phyloP scores from a whole-genome alignment of 345 rosid genomes.

The Salix viminalis region DNA sequence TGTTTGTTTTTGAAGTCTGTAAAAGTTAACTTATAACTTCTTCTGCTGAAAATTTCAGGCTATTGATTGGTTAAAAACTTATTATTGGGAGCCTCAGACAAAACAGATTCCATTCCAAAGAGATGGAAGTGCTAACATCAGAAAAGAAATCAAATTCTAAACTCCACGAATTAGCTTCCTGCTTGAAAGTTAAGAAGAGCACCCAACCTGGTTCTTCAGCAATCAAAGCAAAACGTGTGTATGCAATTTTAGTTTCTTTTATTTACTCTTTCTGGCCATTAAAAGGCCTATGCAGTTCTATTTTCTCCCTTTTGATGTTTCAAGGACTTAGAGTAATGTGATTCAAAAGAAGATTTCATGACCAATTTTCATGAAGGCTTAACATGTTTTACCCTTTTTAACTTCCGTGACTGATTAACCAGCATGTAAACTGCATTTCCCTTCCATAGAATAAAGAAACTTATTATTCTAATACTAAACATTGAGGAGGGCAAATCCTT shows the following conservation, averaged over 20 bases:
- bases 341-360: not conserved
- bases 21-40: not conserved
- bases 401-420: not conserved
- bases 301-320: not conserved
- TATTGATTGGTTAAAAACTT: conserved; percentile 73
- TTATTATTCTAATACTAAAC: not conserved
- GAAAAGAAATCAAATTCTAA: conserved; percentile 63
- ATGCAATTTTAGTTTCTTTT: conserved; percentile 3
- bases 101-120: conserved; percentile 49
- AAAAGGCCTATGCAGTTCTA: not conserved
- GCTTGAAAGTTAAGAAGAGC: conserved; percentile 38
- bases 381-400: not conserved
- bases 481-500: not conserved
- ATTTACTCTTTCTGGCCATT: not conserved
- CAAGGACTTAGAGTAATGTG: not conserved
- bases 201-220: conserved; percentile 36
- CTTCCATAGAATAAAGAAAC: not conserved
- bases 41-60: conserved; percentile 47
- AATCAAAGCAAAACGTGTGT: conserved; percentile 43
- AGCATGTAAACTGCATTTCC: not conserved
- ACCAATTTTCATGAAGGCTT: not conserved
- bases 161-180: conserved; percentile 50
- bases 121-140: conserved; percentile 42
- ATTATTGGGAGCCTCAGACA: conserved; percentile 81
- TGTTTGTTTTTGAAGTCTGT: not conserved